Evolutionary conservation across 2,329 filamentous ascomycete genomes (phyloP).

Genomic region (Botrytis byssoidea): DNA sequence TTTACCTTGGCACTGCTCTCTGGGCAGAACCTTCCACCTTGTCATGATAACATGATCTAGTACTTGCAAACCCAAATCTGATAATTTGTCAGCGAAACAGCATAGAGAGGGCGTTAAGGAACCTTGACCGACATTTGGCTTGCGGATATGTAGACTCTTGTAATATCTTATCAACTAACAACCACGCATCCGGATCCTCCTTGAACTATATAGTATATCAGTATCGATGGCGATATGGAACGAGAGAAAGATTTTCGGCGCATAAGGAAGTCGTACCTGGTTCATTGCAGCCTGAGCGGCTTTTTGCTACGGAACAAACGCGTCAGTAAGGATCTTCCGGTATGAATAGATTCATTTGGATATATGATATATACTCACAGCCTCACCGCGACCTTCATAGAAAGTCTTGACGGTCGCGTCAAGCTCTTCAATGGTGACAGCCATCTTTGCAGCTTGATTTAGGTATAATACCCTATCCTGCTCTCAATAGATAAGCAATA

Average conservation of each 20-base stretch:
- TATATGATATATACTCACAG: slow-evolving; percentile 57
- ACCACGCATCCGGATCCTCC: slow-evolving; percentile 97
- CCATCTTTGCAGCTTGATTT: slow-evolving; percentile 51
- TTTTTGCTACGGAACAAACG: slow-evolving; percentile 72
- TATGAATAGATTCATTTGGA: slow-evolving; percentile 11
- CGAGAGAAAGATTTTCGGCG: slow-evolving; percentile 24
- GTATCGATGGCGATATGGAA: slow-evolving; percentile 21
- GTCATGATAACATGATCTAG: slow-evolving; percentile 98
- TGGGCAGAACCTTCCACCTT: slow-evolving; percentile 95
- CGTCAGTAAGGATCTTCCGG: slow-evolving; percentile 40
- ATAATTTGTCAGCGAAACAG: slow-evolving; percentile 32
- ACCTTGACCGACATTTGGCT: slow-evolving; percentile 76
- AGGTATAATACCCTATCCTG: slow-evolving; percentile 30
- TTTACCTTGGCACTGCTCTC: slow-evolving; percentile 89
- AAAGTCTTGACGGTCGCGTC: slow-evolving; percentile 95
- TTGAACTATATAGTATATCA: slow-evolving; percentile 69
- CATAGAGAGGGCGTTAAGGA: slow-evolving; percentile 6
- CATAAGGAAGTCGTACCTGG: slow-evolving; percentile 61
- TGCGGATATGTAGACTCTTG: slow-evolving; percentile 90
- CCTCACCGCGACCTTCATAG: slow-evolving; percentile 93
- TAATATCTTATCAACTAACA: slow-evolving; percentile 95
- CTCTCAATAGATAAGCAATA: slow-evolving; percentile 27
- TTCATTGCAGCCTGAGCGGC: slow-evolving; percentile 89
- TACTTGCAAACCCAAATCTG: slow-evolving; percentile 91
- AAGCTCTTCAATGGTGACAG: slow-evolving; percentile 84